phyloP scores from a whole-genome alignment of 208 protist species.

The Endotrypanum monterogeii region DNA sequence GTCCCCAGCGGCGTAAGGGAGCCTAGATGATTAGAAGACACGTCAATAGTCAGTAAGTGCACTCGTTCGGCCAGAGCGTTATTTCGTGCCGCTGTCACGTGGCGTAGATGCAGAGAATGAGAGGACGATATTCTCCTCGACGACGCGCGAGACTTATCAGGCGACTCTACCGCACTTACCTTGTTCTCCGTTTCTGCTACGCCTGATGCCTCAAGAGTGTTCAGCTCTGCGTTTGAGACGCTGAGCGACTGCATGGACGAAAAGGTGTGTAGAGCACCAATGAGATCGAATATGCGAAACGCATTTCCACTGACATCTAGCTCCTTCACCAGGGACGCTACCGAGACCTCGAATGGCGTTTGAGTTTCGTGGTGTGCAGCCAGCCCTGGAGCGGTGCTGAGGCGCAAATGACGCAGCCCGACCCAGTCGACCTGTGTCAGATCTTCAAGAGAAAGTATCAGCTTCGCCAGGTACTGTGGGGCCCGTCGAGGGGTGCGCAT shows the following conservation, averaged over 20 bases:
- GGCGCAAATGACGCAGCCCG: constrained; percentile 19
- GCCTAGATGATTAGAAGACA: constrained; percentile 66
- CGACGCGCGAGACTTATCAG: not conserved
- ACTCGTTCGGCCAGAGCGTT: constrained; percentile 43
- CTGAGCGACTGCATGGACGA: constrained; percentile 39
- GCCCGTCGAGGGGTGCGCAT: constrained; percentile 33
- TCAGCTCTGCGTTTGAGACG: constrained; percentile 47
- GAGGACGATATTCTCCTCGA: not conserved
- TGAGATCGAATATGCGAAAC: constrained; percentile 37
- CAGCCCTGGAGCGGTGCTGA: not conserved
- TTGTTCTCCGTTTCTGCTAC: not conserved
- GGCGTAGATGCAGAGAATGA: constrained; percentile 37
- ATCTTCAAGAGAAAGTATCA: constrained; percentile 68
- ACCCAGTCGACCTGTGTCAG: constrained; percentile 50
- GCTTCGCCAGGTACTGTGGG: constrained; percentile 41
- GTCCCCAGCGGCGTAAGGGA: constrained; percentile 45
- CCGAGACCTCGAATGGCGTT: not conserved
- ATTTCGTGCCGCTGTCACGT: constrained; percentile 58
- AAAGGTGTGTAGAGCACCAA: constrained; percentile 55
- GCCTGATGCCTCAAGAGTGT: constrained; percentile 3
- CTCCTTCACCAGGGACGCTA: constrained; percentile 17
- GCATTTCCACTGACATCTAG: constrained; percentile 80
- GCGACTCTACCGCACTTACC: not conserved
- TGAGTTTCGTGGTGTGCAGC: not conserved
- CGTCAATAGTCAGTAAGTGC: constrained; percentile 40